Evolutionary conservation across 768 basidiomycete species (phyloP), one percentile per base, ranked within the genome.

Genomic region (Glaciozyma antarctica): DNA sequence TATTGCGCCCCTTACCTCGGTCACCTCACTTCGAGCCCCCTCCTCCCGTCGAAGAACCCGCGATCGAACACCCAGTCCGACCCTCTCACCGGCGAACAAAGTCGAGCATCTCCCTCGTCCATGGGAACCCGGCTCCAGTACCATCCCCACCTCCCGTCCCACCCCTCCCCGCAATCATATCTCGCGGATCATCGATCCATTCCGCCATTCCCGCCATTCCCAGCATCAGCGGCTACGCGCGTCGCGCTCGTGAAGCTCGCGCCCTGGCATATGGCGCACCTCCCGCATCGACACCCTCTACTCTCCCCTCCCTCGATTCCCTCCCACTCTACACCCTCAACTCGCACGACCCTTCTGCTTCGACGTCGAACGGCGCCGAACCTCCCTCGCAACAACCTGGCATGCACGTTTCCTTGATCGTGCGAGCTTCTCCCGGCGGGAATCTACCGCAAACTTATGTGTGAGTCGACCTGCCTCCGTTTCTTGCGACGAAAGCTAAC

Each of bases 11-110:
- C 2, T 30, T 69, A 1, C 28, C 55, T 10, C 61, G 30, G 5
- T 21, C 68, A 5, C 68, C 68, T 17, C 44, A 66, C 24, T 69
- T 63, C 45, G 68, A 69, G 48, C 49, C 64, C 0, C 58, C 64
- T 3, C 48, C 60, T 32, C 19, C 19, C 19, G 30, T 9, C 5
- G 22, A 13, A 1, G 8, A 44, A 19, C 41, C 51, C 0, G 17
- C 24, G 1, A 28, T 17, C 24, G 49, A 47, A 12, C 55, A 60
- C 16, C 65, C 68, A 1, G 19, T 15, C 0, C 68, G 68, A 0
- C 68, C 68, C 0, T 5, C 56, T 0, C 68, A 69, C 52, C 64
- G 68, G 7, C 59, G 68, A 8, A 63, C 68, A 1, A 65, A 65
- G 4, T 69, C 68, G 2, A 58, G 55, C 7, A 28, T 54, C 13